Evolutionary conservation across 2,329 filamentous ascomycete species (phyloP).

Genomic region (Acarospora socialis): DNA sequence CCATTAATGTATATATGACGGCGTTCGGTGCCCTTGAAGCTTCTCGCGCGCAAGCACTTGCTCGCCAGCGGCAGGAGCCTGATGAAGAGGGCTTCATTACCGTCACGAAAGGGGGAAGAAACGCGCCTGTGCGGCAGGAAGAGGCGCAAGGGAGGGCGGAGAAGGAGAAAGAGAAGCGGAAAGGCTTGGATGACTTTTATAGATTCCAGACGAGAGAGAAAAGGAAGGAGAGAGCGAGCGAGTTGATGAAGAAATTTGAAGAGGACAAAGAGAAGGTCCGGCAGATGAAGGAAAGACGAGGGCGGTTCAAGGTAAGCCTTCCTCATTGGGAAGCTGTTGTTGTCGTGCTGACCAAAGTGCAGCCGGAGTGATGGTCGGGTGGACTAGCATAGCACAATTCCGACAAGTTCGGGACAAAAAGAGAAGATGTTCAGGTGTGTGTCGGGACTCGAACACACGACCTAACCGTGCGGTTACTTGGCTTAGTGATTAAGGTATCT

Average conservation of each 20-base stretch:
- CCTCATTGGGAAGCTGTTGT: conserved; percentile 7
- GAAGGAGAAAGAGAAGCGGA: conserved; percentile 49
- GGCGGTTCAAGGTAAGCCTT: conserved; percentile 39
- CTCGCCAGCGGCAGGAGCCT: conserved; percentile 58
- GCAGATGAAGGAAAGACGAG: conserved; percentile 54
- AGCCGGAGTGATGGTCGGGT: no score
- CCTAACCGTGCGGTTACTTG: no score
- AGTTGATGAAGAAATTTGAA: conserved; percentile 58
- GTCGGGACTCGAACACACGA: no score
- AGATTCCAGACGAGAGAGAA: conserved; percentile 69
- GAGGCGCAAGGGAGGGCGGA: conserved; percentile 49
- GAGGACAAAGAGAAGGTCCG: conserved; percentile 59
- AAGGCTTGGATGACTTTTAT: conserved; percentile 61
- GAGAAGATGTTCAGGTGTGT: no score
- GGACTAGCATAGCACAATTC: no score
- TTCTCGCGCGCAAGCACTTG: conserved; percentile 46
- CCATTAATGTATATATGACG: conserved; percentile 75
- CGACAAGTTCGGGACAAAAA: no score
- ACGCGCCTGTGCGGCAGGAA: conserved; percentile 59
- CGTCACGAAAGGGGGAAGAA: conserved; percentile 62
- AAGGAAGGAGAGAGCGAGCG: conserved; percentile 58
- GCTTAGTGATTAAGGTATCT: no score
- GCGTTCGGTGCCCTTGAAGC: conserved; percentile 56
- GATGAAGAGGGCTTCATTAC: conserved; percentile 95
- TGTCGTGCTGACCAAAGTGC: conserved; percentile 6